phyloP scores from a whole-genome alignment of 345 rosid species.

The Salix suchowensis region DNA sequence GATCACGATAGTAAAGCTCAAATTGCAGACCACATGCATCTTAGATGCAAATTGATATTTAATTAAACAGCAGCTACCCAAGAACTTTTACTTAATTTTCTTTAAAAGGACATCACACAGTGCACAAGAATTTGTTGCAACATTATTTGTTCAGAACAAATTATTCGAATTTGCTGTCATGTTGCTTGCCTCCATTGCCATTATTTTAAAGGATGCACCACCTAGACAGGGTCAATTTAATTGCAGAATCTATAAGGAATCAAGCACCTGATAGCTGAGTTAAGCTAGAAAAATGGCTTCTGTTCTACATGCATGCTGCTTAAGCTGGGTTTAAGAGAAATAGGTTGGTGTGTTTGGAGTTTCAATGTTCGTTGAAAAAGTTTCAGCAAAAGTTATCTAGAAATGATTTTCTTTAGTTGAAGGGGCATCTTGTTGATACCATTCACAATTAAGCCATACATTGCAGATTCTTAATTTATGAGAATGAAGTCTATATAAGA shows the following conservation, averaged over 20 bases:
- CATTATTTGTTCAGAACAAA: too few relatives aligned
- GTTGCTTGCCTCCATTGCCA: too few relatives aligned
- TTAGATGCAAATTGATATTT: too few relatives aligned
- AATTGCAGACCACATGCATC: too few relatives aligned
- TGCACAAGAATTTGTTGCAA: too few relatives aligned
- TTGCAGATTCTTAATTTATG: background rate
- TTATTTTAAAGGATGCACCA: background rate
- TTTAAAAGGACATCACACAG: too few relatives aligned
- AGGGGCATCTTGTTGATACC: background rate
- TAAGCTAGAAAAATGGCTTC: background rate
- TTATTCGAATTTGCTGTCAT: too few relatives aligned
- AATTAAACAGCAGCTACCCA: too few relatives aligned
- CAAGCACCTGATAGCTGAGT: background rate
- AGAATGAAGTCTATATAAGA: background rate
- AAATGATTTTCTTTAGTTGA: background rate
- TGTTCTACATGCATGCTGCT: background rate
- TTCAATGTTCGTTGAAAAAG: background rate
- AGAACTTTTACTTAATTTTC: too few relatives aligned
- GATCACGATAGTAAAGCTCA: too few relatives aligned
- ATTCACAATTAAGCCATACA: background rate
- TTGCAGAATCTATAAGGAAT: background rate
- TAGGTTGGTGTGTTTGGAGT: background rate
- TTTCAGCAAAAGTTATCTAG: background rate
- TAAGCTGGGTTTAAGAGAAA: constrained; percentile 1
- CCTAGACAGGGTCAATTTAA: background rate